phyloP scores from a whole-genome alignment of 2,329 filamentous ascomycete genomes.

The Macrophomina tecta region DNA sequence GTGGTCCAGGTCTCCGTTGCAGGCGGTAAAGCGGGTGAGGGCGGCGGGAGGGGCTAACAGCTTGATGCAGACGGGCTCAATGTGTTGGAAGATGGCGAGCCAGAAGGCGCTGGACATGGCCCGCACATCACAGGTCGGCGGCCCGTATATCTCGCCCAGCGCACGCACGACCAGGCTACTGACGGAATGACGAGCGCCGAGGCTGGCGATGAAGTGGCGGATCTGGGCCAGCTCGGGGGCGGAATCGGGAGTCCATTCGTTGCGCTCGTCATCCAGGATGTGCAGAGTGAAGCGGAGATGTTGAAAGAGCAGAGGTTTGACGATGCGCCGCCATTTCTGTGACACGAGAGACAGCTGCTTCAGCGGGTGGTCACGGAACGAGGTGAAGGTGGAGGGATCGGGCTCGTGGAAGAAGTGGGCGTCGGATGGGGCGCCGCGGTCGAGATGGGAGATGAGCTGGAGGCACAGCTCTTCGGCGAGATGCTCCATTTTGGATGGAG shows the following conservation, averaged over 20 bases:
- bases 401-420: conserved; percentile 43
- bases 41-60: conserved; percentile 64
- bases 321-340: conserved; percentile 41
- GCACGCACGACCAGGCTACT: conserved; percentile 56
- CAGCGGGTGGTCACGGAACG: conserved; percentile 7
- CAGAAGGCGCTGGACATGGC: conserved; percentile 36
- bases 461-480: conserved; percentile 46
- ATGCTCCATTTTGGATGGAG: conserved; percentile 33
- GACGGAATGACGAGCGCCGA: conserved; percentile 45
- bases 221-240: conserved; percentile 29
- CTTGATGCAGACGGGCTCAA: conserved; percentile 43
- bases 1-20: conserved; percentile 62
- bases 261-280: background rate
- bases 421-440: conserved; percentile 40
- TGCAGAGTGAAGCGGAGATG: conserved; percentile 34
- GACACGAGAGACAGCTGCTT: conserved; percentile 43
- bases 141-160: background rate
- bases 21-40: conserved; percentile 58
- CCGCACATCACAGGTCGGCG: background rate
- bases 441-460: conserved; percentile 42
- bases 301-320: conserved; percentile 41
- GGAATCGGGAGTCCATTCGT: conserved; percentile 1
- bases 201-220: conserved; percentile 32
- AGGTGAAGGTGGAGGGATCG: conserved; percentile 32
- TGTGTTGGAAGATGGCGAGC: conserved; percentile 36